Evolutionary conservation across 1,284 basidiomycete genomes (phyloP), one percentile per base, ranked within the genome.

Genomic region (Meira miltonrushii): DNA sequence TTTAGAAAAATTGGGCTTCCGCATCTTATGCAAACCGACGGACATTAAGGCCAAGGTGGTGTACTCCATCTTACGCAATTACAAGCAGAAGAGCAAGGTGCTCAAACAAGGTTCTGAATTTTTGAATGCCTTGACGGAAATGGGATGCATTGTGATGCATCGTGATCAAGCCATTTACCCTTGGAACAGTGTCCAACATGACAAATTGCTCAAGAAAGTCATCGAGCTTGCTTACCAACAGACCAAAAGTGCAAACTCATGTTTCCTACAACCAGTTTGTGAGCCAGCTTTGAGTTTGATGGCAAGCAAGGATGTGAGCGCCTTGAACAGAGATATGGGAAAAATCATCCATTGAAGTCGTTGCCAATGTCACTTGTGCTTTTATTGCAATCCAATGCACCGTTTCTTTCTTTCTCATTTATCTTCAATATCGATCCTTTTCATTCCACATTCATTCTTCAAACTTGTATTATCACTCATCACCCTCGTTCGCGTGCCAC

Each of bases 101-200:
- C 8, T 33, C 4, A 33, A 33, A 33, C 28, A 33, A 4, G 28
- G 28, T 8, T 33, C 28, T 33, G 28, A 33, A 4, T 33, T 33
- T 8, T 33, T 33, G 28, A 33, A 3, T 33, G 28, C 28, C 3
- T 33, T 33, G 28, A 33, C 28, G 3, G 28, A 33, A 33, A 8
- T 8, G 28, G 50, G 25, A 3, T 53, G 50, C 39, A 39, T 53
- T 41, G 23, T 33, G 2, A 53, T 53, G 50, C 50, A 53, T 33
- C 23, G 37, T 7, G 19, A n/a, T 5, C 50, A 53, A 25, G 38
- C 8, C 7, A 8, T 39, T 5, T 53, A 41, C 37, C 39, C n/a
- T 41, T 53, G 38, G 37, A 8, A 2, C 3, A 53, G 50, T 33
- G n/a, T 53, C 7, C 6, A 39, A 15, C 39, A 39, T 33, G 25